These are phyloP conservation scores for Plantago major DNA, from an alignment of 257 asterid species.

Conservation along the genomic window DNA sequence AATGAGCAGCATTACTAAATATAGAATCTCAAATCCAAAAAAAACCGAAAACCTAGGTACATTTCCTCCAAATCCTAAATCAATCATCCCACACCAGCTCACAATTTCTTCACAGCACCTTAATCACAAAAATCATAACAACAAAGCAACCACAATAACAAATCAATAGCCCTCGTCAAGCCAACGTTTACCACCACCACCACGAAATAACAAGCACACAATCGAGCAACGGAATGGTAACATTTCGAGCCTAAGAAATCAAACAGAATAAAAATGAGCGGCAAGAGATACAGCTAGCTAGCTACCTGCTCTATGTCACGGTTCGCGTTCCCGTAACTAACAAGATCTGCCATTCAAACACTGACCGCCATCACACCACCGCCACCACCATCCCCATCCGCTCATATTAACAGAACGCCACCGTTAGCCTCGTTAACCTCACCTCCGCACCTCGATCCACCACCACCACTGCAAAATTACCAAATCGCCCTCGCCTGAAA, in stretches of 20 bases:
- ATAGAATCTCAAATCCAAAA: slow-evolving; percentile 5
- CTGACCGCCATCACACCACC: slow-evolving; percentile 75
- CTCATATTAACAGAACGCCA: slow-evolving; percentile 77
- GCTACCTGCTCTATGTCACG: slow-evolving; percentile 85
- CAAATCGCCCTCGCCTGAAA: slow-evolving; percentile 17
- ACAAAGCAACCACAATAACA: neutral
- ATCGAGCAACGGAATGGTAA: neutral
- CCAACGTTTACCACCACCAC: too few species aligned
- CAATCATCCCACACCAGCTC: slow-evolving; percentile 1
- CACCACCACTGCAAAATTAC: slow-evolving; percentile 22
- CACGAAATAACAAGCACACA: neutral
- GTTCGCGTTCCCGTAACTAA: slow-evolving; percentile 70
- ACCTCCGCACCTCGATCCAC: slow-evolving; percentile 12
- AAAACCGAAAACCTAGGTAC: slow-evolving; percentile 6
- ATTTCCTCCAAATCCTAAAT: slow-evolving; percentile 20
- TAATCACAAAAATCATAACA: neutral
- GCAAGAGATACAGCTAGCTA: too few species aligned
- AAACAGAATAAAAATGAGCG: too few species aligned
- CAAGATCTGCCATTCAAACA: slow-evolving; percentile 98
- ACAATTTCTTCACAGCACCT: neutral
- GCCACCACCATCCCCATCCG: slow-evolving; percentile 62
- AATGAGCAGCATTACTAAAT: slow-evolving; percentile 16
- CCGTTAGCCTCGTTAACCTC: neutral
- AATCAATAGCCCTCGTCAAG: too few species aligned
- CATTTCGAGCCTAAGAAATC: neutral